Evolutionary conservation across 805 yeast species (phyloP).

Genomic region (Pichia nanzhaoensis): DNA sequence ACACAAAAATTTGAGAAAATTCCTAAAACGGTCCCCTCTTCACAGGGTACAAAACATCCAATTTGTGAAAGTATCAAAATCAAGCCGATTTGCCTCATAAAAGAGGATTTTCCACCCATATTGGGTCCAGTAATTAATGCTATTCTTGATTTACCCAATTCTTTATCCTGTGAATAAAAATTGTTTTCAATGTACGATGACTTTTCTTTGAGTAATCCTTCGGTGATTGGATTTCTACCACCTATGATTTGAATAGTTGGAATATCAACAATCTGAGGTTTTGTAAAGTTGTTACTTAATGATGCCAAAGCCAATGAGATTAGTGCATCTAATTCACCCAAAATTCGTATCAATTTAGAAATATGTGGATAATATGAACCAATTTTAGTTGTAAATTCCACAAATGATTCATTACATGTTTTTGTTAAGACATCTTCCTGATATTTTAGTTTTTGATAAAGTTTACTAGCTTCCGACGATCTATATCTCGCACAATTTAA

Average conservation of each 20-base stretch:
- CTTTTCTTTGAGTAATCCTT: slow-evolving; percentile 14
- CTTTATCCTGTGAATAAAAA: slow-evolving; percentile 34
- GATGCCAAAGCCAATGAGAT: slow-evolving; percentile 61
- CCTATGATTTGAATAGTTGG: slow-evolving; percentile 44
- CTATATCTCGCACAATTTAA: slow-evolving; percentile 64
- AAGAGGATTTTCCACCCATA: slow-evolving; percentile 83
- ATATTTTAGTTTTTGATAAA: slow-evolving; percentile 52
- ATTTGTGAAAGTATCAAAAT: slow-evolving; percentile 67
- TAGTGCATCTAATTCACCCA: slow-evolving; percentile 61
- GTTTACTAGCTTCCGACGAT: slow-evolving; percentile 47
- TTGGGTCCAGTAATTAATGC: slow-evolving; percentile 78
- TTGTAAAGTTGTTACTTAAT: slow-evolving; percentile 36
- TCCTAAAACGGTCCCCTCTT: slow-evolving; percentile 42
- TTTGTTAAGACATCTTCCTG: slow-evolving; percentile 47
- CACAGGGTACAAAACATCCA: slow-evolving; percentile 75
- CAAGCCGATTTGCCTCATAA: slow-evolving; percentile 67
- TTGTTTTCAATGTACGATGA: slow-evolving; percentile 59
- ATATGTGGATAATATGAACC: slow-evolving; percentile 33
- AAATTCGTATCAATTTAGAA: slow-evolving; percentile 36
- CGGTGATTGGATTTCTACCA: slow-evolving; percentile 40
- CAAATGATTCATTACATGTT: slow-evolving; percentile 43
- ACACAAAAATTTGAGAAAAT: slow-evolving; percentile 48
- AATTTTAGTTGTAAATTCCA: slow-evolving; percentile 34
- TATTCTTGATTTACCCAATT: slow-evolving; percentile 39
- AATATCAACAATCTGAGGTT: slow-evolving; percentile 44